phyloP scores from a whole-genome alignment of 495 filamentous ascomycete species.

The Viridothelium virens region DNA sequence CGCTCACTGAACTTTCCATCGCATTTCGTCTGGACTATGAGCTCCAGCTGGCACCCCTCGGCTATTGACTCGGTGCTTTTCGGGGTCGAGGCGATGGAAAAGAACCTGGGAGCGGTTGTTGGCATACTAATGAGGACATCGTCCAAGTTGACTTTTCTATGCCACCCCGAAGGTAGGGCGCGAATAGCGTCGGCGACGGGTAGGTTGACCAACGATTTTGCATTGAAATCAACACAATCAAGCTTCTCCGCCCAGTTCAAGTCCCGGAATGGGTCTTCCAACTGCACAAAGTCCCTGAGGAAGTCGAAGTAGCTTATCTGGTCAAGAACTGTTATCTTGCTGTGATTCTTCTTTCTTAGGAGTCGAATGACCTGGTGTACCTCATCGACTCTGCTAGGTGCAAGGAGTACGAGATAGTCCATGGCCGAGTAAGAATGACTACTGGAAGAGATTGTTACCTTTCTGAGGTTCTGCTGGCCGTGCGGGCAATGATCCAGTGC shows the following conservation, averaged over 20 bases:
- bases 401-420: constrained; percentile 24
- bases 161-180: not conserved
- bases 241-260: constrained; percentile 14
- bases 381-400: constrained; percentile 19
- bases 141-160: constrained; percentile 13
- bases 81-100: constrained; percentile 26
- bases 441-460: constrained; percentile 16
- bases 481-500: not conserved
- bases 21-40: constrained; percentile 24
- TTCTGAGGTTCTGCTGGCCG: constrained; percentile 12
- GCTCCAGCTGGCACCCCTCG: constrained; percentile 10
- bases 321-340: constrained; percentile 4
- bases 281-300: constrained; percentile 24
- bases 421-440: constrained; percentile 16
- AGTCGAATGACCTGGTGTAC: constrained; percentile 20
- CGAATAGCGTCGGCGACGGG: not conserved
- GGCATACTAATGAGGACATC: constrained; percentile 16
- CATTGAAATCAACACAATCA: not conserved
- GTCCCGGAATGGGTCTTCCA: constrained; percentile 22
- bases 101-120: constrained; percentile 23
- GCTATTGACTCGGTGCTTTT: not conserved
- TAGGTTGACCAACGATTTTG: not conserved
- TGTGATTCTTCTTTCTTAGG: constrained; percentile 16
- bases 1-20: constrained; percentile 26
- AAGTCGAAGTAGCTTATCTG: constrained; percentile 12